Evolutionary conservation across 208 protist genomes (phyloP).

Genomic region (Porcisia hertigi): DNA sequence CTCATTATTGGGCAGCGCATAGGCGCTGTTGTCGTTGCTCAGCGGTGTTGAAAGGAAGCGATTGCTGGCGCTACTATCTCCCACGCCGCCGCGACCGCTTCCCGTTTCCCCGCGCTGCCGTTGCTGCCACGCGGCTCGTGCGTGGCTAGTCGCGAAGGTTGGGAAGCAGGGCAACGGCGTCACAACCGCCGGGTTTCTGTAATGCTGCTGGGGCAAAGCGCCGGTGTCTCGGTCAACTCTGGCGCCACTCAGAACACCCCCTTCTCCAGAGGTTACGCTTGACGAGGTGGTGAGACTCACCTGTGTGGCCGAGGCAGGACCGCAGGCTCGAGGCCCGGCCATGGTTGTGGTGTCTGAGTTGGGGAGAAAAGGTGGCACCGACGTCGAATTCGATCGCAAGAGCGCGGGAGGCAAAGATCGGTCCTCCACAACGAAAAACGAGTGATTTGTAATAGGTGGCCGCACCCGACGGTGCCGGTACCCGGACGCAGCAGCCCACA

Average conservation of each 20-base stretch:
- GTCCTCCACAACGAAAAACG: conserved; percentile 61
- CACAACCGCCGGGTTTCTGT: conserved; percentile 12
- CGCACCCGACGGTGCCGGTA: conserved; percentile 13
- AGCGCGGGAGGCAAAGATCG: conserved; percentile 13
- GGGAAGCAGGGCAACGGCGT: conserved; percentile 21
- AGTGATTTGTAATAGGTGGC: conserved; percentile 43
- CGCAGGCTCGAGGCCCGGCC: not conserved
- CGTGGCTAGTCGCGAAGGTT: conserved; percentile 3
- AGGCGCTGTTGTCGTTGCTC: conserved; percentile 19
- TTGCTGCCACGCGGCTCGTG: conserved; percentile 22
- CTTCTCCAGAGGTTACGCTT: conserved; percentile 2
- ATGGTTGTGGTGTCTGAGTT: not conserved
- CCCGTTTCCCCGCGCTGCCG: conserved; percentile 4
- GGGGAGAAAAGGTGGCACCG: not conserved
- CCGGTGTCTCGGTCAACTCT: not conserved
- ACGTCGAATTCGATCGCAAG: conserved; percentile 5
- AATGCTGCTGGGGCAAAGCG: not conserved
- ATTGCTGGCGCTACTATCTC: not conserved
- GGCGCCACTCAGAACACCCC: not conserved
- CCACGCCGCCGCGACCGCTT: not conserved
- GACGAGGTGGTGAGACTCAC: conserved; percentile 16
- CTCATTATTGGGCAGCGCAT: not conserved
- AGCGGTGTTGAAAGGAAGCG: not conserved
- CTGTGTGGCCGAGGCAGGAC: conserved; percentile 2
- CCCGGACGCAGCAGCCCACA: conserved; percentile 10